Evolutionary conservation across 1,284 basidiomycete genomes (phyloP).

Genomic region (Sanguinoderma infundibulare): DNA sequence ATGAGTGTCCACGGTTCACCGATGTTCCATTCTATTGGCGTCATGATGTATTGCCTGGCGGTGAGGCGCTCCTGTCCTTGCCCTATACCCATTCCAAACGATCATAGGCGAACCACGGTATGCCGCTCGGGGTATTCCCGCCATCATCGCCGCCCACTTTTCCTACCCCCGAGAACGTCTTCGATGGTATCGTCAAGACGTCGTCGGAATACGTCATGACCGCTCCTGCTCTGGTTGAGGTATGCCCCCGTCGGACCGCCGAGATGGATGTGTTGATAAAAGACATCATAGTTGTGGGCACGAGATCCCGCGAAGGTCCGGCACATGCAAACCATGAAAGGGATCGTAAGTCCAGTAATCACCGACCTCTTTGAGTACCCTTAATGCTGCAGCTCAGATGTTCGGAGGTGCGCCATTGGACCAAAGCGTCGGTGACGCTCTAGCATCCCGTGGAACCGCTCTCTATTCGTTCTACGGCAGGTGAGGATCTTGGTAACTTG

Average conservation of each 20-base stretch:
- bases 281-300: conserved; percentile 23
- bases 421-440: conserved; percentile 30
- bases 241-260: conserved; percentile 5
- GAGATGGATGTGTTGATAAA: neutral
- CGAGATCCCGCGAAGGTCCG: conserved; percentile 23
- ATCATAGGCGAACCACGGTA: conserved; percentile 23
- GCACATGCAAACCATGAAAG: conserved; percentile 21
- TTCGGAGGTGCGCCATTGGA: conserved; percentile 36
- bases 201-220: conserved; percentile 24
- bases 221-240: conserved; percentile 35
- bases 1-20: conserved; percentile 27
- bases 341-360: conserved; percentile 18
- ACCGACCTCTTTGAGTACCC: neutral
- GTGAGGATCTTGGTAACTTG: conserved; percentile 15
- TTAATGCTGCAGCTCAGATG: conserved; percentile 17
- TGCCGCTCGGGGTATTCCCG: conserved; percentile 19
- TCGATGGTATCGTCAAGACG: conserved; percentile 24
- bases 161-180: conserved; percentile 30
- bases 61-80: conserved; percentile 8
- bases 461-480: conserved; percentile 29
- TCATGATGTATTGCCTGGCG: conserved; percentile 21
- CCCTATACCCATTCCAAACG: neutral
- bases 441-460: conserved; percentile 29
- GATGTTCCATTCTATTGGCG: conserved; percentile 32
- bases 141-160: conserved; percentile 25